Evolutionary conservation across 768 basidiomycete genomes (phyloP).

Genomic region (Lactifluus rugatus): DNA sequence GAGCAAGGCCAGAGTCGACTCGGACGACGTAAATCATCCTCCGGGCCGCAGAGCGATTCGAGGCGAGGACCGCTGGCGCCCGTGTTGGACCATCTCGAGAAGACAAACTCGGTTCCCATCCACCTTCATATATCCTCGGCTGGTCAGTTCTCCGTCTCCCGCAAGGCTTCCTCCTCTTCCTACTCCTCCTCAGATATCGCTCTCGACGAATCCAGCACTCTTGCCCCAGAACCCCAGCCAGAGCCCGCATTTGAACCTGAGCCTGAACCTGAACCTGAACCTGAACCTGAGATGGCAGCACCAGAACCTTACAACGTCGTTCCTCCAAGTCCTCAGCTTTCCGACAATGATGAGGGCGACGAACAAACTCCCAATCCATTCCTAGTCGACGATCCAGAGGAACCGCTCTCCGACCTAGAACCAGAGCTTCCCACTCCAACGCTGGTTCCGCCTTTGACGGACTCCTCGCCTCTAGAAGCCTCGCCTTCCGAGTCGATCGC

Average conservation of each 20-base stretch:
- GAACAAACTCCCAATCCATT: conserved; percentile 41
- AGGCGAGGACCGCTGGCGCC: conserved; percentile 14
- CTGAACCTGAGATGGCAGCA: neutral
- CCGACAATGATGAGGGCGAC: neutral
- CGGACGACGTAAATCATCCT: too few relatives aligned
- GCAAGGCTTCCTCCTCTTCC: conserved; percentile 27
- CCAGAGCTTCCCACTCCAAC: conserved; percentile 8
- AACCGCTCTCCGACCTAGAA: conserved; percentile 24
- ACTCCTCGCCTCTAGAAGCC: conserved; percentile 28
- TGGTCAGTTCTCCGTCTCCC: conserved; percentile 38
- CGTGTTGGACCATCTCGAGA: conserved; percentile 10
- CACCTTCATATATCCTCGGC: conserved; percentile 23
- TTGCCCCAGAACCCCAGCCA: too few relatives aligned
- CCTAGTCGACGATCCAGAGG: conserved; percentile 47
- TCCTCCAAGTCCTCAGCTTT: neutral
- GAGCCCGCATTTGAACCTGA: neutral
- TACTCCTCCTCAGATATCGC: conserved; percentile 3
- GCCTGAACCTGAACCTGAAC: neutral
- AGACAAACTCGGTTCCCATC: conserved; percentile 19
- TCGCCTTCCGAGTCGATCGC: conserved; percentile 37
- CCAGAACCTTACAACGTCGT: neutral
- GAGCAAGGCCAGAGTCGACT: neutral
- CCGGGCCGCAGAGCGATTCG: conserved; percentile 11
- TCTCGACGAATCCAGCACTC: conserved; percentile 10
- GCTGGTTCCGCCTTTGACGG: conserved; percentile 19